Evolutionary conservation across 2,329 filamentous ascomycete species (phyloP).

Genomic region (Phialemoniopsis sp.): DNA sequence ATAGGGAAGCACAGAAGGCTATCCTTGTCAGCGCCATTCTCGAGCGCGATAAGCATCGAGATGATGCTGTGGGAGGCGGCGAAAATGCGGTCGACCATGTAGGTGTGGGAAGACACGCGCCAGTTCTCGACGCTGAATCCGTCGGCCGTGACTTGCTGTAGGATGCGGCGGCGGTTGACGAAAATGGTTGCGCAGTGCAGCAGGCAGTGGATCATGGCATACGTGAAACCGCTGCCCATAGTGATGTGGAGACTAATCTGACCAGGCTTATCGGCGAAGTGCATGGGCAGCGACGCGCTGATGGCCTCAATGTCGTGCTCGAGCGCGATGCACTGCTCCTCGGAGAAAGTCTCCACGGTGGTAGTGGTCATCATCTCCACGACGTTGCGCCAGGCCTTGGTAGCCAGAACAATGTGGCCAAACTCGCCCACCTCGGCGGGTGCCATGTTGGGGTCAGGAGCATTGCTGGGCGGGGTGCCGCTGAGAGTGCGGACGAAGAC

Average conservation of each 20-base stretch:
- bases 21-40: constrained; percentile 53
- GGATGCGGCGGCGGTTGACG: constrained; percentile 53
- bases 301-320: constrained; percentile 52
- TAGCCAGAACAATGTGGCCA: constrained; percentile 56
- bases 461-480: constrained; percentile 31
- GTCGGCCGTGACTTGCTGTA: constrained; percentile 52
- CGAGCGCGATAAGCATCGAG: constrained; percentile 49
- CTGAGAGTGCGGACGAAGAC: constrained; percentile 54
- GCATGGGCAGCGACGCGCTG: constrained; percentile 50
- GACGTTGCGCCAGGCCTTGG: constrained; percentile 58
- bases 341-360: constrained; percentile 46
- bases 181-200: constrained; percentile 59
- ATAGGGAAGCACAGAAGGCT: constrained; percentile 57
- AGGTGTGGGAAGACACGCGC: constrained; percentile 40
- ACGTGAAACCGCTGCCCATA: constrained; percentile 60
- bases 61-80: constrained; percentile 56
- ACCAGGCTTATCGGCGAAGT: constrained; percentile 56
- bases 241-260: constrained; percentile 61
- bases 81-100: constrained; percentile 52
- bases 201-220: constrained; percentile 59
- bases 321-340: constrained; percentile 45
- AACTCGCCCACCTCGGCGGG: constrained; percentile 56
- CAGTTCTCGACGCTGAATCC: constrained; percentile 50
- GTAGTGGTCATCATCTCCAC: constrained; percentile 57
- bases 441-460: constrained; percentile 27